Percentiles rank a stretch among this genome's conserved stretches.
phyloP scores from a whole-genome alignment of 108 stramenopile genomes.

The Skeletonema grethae region DNA sequence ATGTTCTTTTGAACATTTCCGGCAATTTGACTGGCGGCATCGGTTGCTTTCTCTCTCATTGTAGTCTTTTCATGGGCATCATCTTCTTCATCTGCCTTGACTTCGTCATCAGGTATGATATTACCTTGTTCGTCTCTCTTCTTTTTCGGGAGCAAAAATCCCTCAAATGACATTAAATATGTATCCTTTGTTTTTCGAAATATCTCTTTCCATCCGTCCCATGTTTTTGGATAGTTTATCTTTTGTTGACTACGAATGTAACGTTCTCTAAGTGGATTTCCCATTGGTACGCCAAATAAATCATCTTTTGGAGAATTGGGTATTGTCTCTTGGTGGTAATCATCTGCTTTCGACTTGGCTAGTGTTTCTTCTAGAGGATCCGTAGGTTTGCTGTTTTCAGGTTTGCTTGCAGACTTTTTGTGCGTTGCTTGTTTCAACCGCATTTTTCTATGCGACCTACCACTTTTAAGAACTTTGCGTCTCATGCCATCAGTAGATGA shows the following conservation, averaged over 20 bases:
- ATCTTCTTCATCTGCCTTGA: constrained; percentile 16
- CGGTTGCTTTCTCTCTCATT: constrained; percentile 22
- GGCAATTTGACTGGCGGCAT: constrained; percentile 33
- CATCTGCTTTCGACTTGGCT: not conserved
- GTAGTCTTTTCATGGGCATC: constrained; percentile 10
- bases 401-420: not conserved
- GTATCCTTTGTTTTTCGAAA: constrained; percentile 22
- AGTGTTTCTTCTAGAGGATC: not conserved
- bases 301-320: not conserved
- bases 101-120: constrained; percentile 26
- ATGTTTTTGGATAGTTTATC: constrained; percentile 33
- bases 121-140: constrained; percentile 43
- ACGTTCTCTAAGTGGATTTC: constrained; percentile 21
- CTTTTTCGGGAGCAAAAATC: constrained; percentile 23
- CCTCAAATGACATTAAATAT: constrained; percentile 41
- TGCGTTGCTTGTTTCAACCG: constrained; percentile 2
- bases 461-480: constrained; percentile 5
- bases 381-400: not conserved
- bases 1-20: constrained; percentile 66
- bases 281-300: constrained; percentile 26
- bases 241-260: constrained; percentile 21
- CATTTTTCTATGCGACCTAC: constrained; percentile 23
- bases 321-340: not conserved
- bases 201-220: constrained; percentile 28
- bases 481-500: not conserved